Conservation (phyloP, 192 early-diverging fungal species). For the Entomortierella beljakovae region DNA sequence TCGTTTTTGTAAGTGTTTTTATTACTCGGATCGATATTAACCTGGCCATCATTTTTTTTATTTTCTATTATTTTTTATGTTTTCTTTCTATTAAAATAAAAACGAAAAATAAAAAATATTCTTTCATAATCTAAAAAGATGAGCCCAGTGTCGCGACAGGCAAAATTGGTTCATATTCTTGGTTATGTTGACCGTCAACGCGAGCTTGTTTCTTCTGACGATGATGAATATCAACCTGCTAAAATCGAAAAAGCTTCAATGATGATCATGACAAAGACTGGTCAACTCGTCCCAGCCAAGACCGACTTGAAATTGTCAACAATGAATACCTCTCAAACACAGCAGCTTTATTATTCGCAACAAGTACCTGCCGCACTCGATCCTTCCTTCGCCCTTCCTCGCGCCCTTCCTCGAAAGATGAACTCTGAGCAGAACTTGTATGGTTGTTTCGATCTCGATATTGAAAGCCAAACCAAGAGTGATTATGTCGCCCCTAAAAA, state of each 20-base stretch:
- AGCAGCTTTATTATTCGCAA: not conserved
- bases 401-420: slow-evolving; percentile 23
- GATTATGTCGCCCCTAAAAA: slow-evolving; percentile 3
- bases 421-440: not conserved
- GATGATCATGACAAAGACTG: not conserved
- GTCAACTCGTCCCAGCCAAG: not conserved
- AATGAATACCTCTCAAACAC: not conserved
- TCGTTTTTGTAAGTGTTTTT: no score
- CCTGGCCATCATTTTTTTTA: not conserved
- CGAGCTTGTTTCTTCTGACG: slow-evolving; percentile 32
- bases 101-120: not conserved
- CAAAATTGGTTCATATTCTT: slow-evolving; percentile 41
- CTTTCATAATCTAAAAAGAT: slow-evolving; percentile 2
- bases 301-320: not conserved
- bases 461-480: not conserved
- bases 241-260: not conserved
- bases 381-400: slow-evolving; percentile 39
- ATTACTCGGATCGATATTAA: not conserved
- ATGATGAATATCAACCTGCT: not conserved
- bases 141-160: slow-evolving; percentile 46
- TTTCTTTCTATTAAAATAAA: not conserved
- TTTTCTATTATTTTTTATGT: not conserved
- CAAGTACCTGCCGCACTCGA: slow-evolving; percentile 7
- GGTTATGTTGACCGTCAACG: slow-evolving; percentile 42
- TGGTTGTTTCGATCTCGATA: not conserved